Base-by-base conservation (phyloP, 23 red algal species). In the Gracilaria caudata region DNA sequence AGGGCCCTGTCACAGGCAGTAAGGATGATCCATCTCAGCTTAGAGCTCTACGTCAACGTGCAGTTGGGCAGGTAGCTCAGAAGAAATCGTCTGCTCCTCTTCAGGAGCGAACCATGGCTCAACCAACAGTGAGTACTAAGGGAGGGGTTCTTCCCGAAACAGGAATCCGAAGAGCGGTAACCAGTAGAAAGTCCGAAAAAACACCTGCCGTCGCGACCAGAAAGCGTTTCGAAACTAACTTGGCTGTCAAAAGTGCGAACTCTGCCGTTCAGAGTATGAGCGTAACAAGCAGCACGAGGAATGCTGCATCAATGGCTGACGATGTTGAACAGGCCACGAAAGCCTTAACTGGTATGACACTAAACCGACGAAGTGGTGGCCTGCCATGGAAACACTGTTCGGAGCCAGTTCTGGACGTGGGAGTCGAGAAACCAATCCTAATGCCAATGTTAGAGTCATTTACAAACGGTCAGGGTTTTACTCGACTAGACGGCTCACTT, bases 351-450 rank as follows among this genome's bases (percentile, higher is more conserved):
- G 43, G 0, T 24, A 17, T 47, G 43, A 75, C 4, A 26, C 21
- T 75, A 16, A 75, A 17, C 43, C 39, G 70, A 24, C 39, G 70
- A 8, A 32, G 47, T n/a, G 70, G 70, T 0, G 25, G 40, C 25
- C 43, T 75, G 25, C 70, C 70, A 25, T 75, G 70, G 70, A 75
- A 75, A 49, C 39, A 75, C 21, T 25, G 4, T 24, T 0, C n/a
- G 8, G 6, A 6, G 26, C 2, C 37, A 39, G 40, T 29, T 26
- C 19, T 4, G 7, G 37, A 45, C 7, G 39, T 45, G 43, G 33
- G 25, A 12, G 70, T 25, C 33, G 5, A 46, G 19, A 24, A 47
- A 75, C 12, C 47, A 26, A 28, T 8, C 29, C 7, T n/a, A 14
- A 19, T 75, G 7, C 40, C 70, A 10, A 46, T 46, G 20, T 49